phyloP scores from a whole-genome alignment of 179 eudicot genomes.

The Silene noctiflora region DNA sequence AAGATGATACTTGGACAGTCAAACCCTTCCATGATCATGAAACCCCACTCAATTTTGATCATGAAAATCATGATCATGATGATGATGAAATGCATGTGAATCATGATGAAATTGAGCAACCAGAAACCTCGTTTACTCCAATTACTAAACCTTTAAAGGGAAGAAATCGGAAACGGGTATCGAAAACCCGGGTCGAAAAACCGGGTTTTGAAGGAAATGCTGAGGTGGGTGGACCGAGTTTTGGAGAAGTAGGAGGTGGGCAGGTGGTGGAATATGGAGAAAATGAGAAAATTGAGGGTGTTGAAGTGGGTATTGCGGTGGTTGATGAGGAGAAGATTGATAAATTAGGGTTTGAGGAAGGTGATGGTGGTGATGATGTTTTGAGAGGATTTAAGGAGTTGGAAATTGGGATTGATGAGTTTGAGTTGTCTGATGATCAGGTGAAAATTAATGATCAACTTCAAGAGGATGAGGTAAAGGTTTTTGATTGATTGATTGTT shows the following conservation, averaged over 20 bases:
- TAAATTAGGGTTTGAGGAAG: conserved; percentile 9
- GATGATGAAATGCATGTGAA: background rate
- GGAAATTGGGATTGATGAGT: conserved; percentile 41
- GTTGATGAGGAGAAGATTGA: conserved; percentile 5
- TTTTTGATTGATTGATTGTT: conserved; percentile 10
- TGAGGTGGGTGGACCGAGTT: conserved; percentile 37
- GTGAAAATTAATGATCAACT: conserved; percentile 64
- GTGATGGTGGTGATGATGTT: conserved; percentile 28
- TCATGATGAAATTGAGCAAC: background rate
- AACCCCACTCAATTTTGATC: background rate
- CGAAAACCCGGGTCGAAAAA: conserved; percentile 25
- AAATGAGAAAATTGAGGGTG: conserved; percentile 21
- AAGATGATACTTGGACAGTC: conserved; percentile 20
- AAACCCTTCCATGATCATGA: conserved; percentile 24
- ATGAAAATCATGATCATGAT: background rate
- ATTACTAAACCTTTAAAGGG: conserved; percentile 12
- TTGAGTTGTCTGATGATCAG: conserved; percentile 54
- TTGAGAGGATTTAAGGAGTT: conserved; percentile 46
- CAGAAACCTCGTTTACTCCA: conserved; percentile 13
- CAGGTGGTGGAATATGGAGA: conserved; percentile 24
- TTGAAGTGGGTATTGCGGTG: conserved; percentile 20
- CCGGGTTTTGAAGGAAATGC: conserved; percentile 20
- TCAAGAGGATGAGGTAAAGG: conserved; percentile 82
- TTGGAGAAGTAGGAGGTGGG: conserved; percentile 17
- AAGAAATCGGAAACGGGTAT: conserved; percentile 24